Conservation (phyloP, 148 eudicot genomes). For the Agrostemma githago region DNA sequence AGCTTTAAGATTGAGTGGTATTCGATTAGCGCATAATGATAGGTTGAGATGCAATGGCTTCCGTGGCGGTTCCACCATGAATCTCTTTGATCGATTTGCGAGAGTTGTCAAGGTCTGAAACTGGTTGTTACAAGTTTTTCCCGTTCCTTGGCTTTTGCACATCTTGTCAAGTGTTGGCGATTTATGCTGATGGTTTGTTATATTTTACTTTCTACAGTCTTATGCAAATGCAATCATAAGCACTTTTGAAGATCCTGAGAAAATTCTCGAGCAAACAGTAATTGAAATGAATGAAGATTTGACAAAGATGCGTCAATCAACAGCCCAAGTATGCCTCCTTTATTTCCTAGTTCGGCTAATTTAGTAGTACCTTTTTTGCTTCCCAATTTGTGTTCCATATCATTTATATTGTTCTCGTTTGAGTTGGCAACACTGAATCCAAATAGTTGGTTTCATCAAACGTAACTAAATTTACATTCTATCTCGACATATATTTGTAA, state of each 20-base stretch:
- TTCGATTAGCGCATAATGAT: constrained; percentile 37
- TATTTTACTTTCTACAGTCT: constrained; percentile 43
- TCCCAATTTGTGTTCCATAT: background rate
- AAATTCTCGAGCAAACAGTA: constrained; percentile 86
- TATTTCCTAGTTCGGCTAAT: background rate
- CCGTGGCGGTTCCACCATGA: constrained; percentile 68
- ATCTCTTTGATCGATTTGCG: constrained; percentile 91
- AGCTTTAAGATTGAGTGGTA: constrained; percentile 43
- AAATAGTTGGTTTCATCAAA: background rate
- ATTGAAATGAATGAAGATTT: constrained; percentile 92
- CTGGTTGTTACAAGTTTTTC: constrained; percentile 6
- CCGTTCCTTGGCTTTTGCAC: constrained; percentile 5
- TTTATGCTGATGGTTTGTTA: constrained; percentile 10
- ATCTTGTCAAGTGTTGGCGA: constrained; percentile 9
- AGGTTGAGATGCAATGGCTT: constrained; percentile 46
- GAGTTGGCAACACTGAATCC: background rate
- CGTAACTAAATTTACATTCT: background rate
- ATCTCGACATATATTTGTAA: background rate
- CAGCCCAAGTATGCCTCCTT: constrained; percentile 63
- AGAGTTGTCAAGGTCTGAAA: constrained; percentile 83
- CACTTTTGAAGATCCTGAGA: constrained; percentile 95
- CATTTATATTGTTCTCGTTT: background rate
- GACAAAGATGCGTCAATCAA: constrained; percentile 95
- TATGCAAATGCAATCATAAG: constrained; percentile 86
- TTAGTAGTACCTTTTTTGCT: background rate